phyloP scores from a whole-genome alignment of 1,284 basidiomycete genomes.

The Leccinum pallidistipes region DNA sequence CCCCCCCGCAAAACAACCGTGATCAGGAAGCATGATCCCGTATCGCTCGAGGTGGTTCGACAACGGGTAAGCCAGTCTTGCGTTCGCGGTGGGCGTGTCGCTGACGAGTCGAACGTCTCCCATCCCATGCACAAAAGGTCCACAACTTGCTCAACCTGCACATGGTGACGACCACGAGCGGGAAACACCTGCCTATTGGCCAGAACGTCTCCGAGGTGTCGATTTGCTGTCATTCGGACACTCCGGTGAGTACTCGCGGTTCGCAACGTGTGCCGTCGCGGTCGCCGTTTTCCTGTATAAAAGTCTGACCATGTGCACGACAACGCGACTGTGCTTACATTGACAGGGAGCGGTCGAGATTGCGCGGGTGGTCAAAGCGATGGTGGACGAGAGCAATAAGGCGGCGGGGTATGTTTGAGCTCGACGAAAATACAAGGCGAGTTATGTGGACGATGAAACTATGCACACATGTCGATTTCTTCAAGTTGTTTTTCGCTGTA shows the following conservation, averaged over 20 bases:
- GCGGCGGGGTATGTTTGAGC: constrained; percentile 16
- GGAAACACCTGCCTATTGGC: constrained; percentile 44
- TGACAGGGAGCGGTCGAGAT: constrained; percentile 53
- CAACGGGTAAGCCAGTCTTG: constrained; percentile 39
- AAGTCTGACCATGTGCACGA: background rate
- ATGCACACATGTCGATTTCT: background rate
- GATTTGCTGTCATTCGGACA: constrained; percentile 67
- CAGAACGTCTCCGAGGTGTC: constrained; percentile 49
- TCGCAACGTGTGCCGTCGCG: background rate
- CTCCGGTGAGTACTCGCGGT: constrained; percentile 45
- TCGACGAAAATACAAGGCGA: background rate
- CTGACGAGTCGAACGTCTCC: background rate
- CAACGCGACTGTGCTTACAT: background rate
- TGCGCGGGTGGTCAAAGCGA: constrained; percentile 45
- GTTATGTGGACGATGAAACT: background rate
- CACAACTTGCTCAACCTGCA: constrained; percentile 42
- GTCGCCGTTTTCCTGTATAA: background rate
- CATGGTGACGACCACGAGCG: constrained; percentile 48
- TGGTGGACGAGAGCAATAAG: constrained; percentile 52
- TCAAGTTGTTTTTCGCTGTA: background rate
- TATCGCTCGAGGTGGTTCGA: constrained; percentile 43
- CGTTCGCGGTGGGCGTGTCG: background rate
- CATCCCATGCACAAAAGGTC: constrained; percentile 36
- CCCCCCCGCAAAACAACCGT: no score
- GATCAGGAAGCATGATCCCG: constrained; percentile 50